Percentiles rank a stretch among this genome's conserved stretches.
Conservation (phyloP, 176 grass and related monocot species). For the Zoysia pacifica region DNA sequence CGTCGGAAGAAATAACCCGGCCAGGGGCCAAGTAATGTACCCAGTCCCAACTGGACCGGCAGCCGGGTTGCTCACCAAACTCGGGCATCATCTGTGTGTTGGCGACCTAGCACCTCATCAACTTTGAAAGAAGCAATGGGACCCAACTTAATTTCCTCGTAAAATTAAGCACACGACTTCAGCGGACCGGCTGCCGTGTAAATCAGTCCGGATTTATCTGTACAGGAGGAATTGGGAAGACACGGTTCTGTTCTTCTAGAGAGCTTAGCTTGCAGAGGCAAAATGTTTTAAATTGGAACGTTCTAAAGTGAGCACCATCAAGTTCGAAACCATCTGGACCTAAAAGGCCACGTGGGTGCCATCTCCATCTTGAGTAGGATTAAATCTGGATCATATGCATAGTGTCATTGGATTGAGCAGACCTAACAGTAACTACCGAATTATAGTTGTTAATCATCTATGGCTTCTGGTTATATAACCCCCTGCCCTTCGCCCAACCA, state of each 20-base stretch:
- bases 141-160: background rate
- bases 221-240: background rate
- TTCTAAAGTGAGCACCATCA: conserved; percentile 13
- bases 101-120: conserved; percentile 19
- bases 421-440: conserved; percentile 59
- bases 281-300: background rate
- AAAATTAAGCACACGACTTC: background rate
- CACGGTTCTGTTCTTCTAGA: conserved; percentile 4
- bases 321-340: conserved; percentile 54
- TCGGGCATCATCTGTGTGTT: conserved; percentile 30
- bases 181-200: background rate
- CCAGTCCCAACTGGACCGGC: background rate
- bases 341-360: conserved; percentile 26
- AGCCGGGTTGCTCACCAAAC: conserved; percentile 50
- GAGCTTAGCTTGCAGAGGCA: background rate
- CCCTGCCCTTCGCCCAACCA: background rate
- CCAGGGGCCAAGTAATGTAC: conserved; percentile 8
- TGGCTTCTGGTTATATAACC: conserved; percentile 28
- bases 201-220: background rate
- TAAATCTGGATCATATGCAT: background rate
- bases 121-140: background rate
- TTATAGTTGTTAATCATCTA: background rate
- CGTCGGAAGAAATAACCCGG: background rate
- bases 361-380: background rate
- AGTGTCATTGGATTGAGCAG: conserved; percentile 29